Evolutionary conservation across 2,329 filamentous ascomycete genomes (phyloP).

Genomic region (Diaporthe helianthi): DNA sequence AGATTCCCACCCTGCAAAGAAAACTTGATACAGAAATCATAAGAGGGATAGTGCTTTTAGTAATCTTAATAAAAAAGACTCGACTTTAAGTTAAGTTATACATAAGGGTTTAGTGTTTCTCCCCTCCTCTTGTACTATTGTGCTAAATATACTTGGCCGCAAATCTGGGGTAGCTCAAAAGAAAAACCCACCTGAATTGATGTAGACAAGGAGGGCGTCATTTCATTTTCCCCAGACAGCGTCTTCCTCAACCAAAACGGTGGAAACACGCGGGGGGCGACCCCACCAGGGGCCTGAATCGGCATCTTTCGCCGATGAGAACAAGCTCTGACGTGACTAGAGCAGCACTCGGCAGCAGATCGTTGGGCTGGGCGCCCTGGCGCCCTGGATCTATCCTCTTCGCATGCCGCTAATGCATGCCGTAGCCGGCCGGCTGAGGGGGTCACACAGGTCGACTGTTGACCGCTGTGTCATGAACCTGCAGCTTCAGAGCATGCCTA

Average conservation of each 20-base stretch:
- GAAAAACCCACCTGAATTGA: no score
- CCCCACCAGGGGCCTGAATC: neutral
- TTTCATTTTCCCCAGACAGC: no score
- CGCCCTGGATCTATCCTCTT: neutral
- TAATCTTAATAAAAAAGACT: no score
- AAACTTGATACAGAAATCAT: no score
- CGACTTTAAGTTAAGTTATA: no score
- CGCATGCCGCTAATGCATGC: constrained; percentile 12
- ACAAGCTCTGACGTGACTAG: neutral
- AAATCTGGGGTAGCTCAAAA: no score
- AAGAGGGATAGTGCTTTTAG: no score
- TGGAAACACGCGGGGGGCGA: neutral
- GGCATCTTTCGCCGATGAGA: neutral
- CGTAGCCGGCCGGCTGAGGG: constrained; percentile 12
- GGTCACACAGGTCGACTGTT: constrained; percentile 18
- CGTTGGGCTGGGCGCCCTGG: neutral
- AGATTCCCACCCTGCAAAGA: no score
- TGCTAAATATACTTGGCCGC: no score
- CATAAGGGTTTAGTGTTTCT: no score
- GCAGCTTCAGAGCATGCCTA: neutral
- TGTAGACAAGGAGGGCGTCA: no score
- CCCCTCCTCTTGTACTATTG: no score
- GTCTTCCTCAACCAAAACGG: neutral
- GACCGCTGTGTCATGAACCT: constrained; percentile 1
- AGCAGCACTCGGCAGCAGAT: neutral